Evolutionary conservation across 2,329 filamentous ascomycete genomes (phyloP).

Genomic region (Trichoderma sp.): DNA sequence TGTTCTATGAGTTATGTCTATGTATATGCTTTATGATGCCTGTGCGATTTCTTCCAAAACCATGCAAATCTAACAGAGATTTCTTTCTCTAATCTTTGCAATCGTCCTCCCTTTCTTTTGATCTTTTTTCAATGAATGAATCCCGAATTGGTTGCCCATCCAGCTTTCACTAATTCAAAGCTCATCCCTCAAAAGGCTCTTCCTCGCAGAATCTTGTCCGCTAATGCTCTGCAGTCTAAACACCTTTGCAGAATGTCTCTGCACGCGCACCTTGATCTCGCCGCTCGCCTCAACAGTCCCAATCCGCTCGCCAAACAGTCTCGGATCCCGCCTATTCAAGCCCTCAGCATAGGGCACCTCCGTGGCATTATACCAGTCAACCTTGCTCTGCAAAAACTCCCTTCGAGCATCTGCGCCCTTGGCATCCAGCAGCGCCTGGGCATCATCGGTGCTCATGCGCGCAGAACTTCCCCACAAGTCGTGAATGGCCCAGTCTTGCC

Average conservation of each 20-base stretch:
- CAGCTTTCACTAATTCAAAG: background rate
- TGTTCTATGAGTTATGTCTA: conserved; percentile 16
- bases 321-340: conserved; percentile 8
- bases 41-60: background rate
- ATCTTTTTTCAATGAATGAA: background rate
- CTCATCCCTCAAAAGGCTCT: conserved; percentile 24
- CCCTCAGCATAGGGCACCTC: conserved; percentile 24
- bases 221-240: conserved; percentile 24
- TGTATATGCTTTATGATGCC: background rate
- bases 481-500: conserved; percentile 24
- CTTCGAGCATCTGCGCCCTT: background rate
- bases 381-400: background rate
- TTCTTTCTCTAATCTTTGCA: background rate
- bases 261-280: background rate
- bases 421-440: conserved; percentile 17
- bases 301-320: conserved; percentile 25
- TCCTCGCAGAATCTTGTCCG: conserved; percentile 6
- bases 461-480: conserved; percentile 19
- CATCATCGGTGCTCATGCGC: conserved; percentile 10
- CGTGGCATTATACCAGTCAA: conserved; percentile 25
- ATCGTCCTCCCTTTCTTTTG: background rate
- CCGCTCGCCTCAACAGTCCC: conserved; percentile 18
- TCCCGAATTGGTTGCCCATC: background rate
- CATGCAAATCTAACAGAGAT: conserved; percentile 10
- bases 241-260: conserved; percentile 26